Base-by-base conservation (phyloP, 1,284 basidiomycete genomes). In the Malassezia psittaci region DNA sequence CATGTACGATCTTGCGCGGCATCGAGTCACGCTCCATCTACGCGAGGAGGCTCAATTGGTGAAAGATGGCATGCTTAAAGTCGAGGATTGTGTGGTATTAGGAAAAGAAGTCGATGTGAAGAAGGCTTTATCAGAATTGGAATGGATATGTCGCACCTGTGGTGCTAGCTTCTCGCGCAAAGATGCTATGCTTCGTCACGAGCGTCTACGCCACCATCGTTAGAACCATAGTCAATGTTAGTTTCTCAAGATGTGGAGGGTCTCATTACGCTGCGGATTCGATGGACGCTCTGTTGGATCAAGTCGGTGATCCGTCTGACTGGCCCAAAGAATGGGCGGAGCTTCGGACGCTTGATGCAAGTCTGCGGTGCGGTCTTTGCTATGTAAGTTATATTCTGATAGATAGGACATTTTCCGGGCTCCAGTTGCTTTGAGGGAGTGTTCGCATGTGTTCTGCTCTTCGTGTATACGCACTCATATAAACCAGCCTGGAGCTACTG, bases 91-190 rank as follows among this genome's bases (percentile, higher is more conserved):
- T 36, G 52, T 67, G 4, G 70, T 74, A 11, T 51, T 73, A 38
- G 69, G 72, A 48, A 72, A 72, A 43, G 72, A 74, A 56, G 71
- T 74, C 16, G 70, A 73, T 53, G 66, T 69, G 10, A 60, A 66
- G 36, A 69, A 67, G 51, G 66, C 62, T n/a, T 59, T 66, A 7
- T 66, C 66, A 1, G 65, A 68, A 21, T 59, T 67, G 15, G 72
- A 74, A 54, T 74, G 72, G 72, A 67, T 63, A 49, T 74, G 72
- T 48, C 70, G 72, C 48, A 51, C 57, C 13, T 67, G 65, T 32
- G 61, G 64, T 15, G 64, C 65, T 11, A 61, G 51, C 18, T 66
- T 68, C 36, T 63, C 58, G 9, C 50, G 68, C 18, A 71, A 72
- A 42, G 69, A 72, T 40, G 69, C 69, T 5, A 62, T 72, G 66